Evolutionary conservation across 139 green algal species (phyloP).

Genomic region (Tetradesmus lagerheimii): DNA sequence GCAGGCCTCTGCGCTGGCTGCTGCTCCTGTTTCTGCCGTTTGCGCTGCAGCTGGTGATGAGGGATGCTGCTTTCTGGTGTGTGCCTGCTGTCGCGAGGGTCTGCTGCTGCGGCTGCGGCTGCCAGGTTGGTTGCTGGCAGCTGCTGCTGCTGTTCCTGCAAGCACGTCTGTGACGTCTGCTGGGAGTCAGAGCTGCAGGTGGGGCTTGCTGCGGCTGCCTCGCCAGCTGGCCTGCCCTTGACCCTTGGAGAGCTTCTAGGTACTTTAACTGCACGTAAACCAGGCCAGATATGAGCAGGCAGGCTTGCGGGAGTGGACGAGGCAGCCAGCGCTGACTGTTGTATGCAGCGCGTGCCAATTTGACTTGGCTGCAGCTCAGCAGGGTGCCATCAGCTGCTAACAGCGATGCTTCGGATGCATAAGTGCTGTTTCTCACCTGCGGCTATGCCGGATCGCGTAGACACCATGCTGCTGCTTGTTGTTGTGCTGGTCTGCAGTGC

Average conservation of each 20-base stretch:
- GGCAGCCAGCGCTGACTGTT: not conserved
- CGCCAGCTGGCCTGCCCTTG: not conserved
- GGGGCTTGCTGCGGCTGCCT: not conserved
- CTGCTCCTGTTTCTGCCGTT: not conserved
- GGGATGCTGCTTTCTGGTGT: not conserved
- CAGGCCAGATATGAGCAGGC: not conserved
- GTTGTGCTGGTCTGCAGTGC: not conserved
- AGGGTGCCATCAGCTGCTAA: not conserved
- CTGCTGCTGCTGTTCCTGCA: slow-evolving; percentile 2
- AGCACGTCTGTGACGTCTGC: not conserved
- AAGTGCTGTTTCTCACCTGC: not conserved
- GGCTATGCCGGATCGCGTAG: not conserved
- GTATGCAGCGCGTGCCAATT: not conserved
- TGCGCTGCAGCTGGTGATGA: not conserved
- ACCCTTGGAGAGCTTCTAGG: not conserved
- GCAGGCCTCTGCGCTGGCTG: not conserved
- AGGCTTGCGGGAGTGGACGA: not conserved
- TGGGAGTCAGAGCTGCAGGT: not conserved
- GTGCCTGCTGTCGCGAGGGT: not conserved
- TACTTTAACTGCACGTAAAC: not conserved
- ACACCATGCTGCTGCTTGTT: not conserved
- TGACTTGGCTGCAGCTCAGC: not conserved
- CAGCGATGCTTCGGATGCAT: not conserved
- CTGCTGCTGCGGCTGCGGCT: not conserved
- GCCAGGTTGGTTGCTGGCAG: not conserved